Conservation (phyloP, 1,284 basidiomycete genomes). For the Pisolithus thermaeus region DNA sequence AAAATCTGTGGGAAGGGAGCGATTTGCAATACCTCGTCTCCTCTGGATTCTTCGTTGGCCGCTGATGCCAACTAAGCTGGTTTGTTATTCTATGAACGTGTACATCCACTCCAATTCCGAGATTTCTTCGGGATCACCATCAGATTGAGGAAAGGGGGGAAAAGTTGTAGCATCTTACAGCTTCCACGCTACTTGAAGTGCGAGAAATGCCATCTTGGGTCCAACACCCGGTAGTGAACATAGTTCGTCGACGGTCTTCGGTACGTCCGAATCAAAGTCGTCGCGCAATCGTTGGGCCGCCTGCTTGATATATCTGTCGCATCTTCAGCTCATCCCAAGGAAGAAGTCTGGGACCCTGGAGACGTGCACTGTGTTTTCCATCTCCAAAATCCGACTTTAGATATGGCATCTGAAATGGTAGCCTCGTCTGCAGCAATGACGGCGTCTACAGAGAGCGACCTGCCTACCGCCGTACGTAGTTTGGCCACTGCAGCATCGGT, state of each 20-base stretch:
- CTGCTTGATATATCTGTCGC: constrained; percentile 63
- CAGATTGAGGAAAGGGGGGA: neutral
- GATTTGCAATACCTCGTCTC: constrained; percentile 60
- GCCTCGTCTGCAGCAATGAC: constrained; percentile 62
- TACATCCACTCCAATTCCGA: constrained; percentile 95
- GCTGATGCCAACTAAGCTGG: constrained; percentile 85
- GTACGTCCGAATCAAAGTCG: constrained; percentile 75
- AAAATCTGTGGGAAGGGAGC: neutral
- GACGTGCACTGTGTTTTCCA: constrained; percentile 68
- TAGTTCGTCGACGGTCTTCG: constrained; percentile 81
- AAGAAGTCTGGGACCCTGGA: neutral
- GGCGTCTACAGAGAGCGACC: constrained; percentile 71
- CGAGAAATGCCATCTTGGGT: constrained; percentile 89
- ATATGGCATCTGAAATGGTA: constrained; percentile 68
- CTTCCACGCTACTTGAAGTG: constrained; percentile 82
- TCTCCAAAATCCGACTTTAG: constrained; percentile 92
- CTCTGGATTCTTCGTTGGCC: constrained; percentile 81
- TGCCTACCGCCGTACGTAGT: constrained; percentile 70
- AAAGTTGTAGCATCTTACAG: constrained; percentile 42
- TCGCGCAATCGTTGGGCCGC: constrained; percentile 65
- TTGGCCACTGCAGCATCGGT: constrained; percentile 80
- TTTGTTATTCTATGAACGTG: constrained; percentile 96
- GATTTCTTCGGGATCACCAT: constrained; percentile 51
- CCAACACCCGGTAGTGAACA: constrained; percentile 84
- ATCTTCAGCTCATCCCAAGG: neutral